Conservation (phyloP, 352 stramenopile genomes). For the Stephanocyclus meneghinianus region DNA sequence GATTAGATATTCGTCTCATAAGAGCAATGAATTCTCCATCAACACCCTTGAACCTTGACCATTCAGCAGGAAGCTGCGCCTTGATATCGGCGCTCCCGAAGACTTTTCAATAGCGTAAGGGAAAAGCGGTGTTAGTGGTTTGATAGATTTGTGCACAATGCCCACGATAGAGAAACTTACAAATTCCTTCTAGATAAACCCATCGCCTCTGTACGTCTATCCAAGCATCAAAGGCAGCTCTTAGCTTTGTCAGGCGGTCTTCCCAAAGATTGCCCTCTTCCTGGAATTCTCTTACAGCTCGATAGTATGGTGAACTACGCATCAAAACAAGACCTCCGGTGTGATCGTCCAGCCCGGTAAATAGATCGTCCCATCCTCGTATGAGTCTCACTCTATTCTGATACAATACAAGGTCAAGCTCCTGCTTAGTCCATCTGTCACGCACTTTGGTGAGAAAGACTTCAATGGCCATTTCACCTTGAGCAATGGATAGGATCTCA, state of each 20-base stretch:
- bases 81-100: conserved; percentile 98
- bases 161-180: neutral
- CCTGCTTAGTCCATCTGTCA: conserved; percentile 83
- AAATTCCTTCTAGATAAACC: conserved; percentile 99
- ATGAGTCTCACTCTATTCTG: conserved; percentile 94
- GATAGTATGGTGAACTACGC: conserved; percentile 99
- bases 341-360: conserved; percentile 99
- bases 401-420: conserved; percentile 86
- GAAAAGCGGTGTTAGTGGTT: neutral
- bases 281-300: conserved; percentile 91
- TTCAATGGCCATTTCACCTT: conserved; percentile 99
- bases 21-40: conserved; percentile 98
- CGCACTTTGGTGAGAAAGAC: conserved; percentile 94
- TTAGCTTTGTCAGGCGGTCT: conserved; percentile 94
- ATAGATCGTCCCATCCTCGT: conserved; percentile 98
- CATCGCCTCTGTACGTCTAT: conserved; percentile 99
- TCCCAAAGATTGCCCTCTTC: conserved; percentile 97
- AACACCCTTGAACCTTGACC: conserved; percentile 96
- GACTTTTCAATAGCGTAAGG: conserved; percentile 57
- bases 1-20: conserved; percentile 95
- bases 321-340: conserved; percentile 97
- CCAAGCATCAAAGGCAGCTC: conserved; percentile 97
- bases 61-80: conserved; percentile 95
- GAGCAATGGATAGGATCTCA: conserved; percentile 95
- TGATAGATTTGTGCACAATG: neutral